phyloP scores from a whole-genome alignment of 2,329 filamentous ascomycete genomes.

The Taxawa tesnikishii region DNA sequence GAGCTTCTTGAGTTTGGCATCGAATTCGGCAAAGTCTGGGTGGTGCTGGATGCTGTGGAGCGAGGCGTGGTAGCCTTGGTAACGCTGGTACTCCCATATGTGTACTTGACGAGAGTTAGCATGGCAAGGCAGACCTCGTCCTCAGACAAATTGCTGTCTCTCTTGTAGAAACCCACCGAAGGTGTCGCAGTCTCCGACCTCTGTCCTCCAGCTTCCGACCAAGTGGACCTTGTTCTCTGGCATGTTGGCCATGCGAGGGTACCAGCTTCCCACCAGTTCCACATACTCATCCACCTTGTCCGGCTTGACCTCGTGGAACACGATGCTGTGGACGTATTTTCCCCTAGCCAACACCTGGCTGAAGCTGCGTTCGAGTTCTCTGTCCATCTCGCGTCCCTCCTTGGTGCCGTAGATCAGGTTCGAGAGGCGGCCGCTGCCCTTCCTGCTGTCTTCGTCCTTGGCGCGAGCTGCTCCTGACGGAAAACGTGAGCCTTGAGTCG shows the following conservation, averaged over 20 bases:
- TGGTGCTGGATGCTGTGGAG: conserved; percentile 73
- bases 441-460: conserved; percentile 49
- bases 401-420: conserved; percentile 95
- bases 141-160: not conserved
- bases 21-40: conserved; percentile 73
- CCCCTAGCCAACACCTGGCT: conserved; percentile 87
- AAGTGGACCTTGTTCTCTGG: conserved; percentile 90
- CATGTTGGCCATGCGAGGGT: conserved; percentile 73
- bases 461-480: conserved; percentile 40
- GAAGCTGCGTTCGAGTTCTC: conserved; percentile 92
- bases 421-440: conserved; percentile 51
- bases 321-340: conserved; percentile 97
- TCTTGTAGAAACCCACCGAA: conserved; percentile 53
- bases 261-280: conserved; percentile 79
- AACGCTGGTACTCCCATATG: conserved; percentile 99
- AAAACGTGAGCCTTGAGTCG: conserved; percentile 13
- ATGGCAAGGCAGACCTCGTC: no score
- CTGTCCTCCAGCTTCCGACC: conserved; percentile 95
- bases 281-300: conserved; percentile 94
- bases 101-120: conserved; percentile 54
- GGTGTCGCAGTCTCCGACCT: conserved; percentile 93
- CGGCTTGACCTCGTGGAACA: conserved; percentile 90
- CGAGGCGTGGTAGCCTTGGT: conserved; percentile 89
- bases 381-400: conserved; percentile 85
- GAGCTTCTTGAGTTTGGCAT: conserved; percentile 70